Evolutionary conservation across 1,284 basidiomycete genomes (phyloP).

Genomic region (Cerrena zonata): DNA sequence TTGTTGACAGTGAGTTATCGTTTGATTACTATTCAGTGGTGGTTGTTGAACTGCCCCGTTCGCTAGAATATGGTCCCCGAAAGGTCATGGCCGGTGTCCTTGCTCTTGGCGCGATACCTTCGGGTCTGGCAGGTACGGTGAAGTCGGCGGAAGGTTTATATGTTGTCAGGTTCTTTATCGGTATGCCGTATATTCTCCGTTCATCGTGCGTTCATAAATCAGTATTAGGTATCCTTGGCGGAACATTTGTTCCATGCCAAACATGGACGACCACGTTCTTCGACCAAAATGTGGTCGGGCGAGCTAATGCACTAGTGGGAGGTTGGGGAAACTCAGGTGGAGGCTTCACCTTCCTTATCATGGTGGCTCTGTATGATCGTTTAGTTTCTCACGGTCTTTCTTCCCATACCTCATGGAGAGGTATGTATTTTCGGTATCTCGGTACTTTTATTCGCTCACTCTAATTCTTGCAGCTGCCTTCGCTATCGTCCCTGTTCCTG

Average conservation of each 20-base stretch:
- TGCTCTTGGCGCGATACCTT: constrained; percentile 57
- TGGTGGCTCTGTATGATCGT: constrained; percentile 51
- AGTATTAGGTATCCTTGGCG: constrained; percentile 43
- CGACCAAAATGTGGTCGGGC: constrained; percentile 56
- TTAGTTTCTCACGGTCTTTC: constrained; percentile 33
- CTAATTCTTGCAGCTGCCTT: constrained; percentile 34
- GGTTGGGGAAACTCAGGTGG: constrained; percentile 51
- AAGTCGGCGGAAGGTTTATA: constrained; percentile 42
- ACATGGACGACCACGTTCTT: constrained; percentile 60
- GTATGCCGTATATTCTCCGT: constrained; percentile 11
- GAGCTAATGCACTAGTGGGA: constrained; percentile 45
- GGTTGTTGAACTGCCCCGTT: constrained; percentile 1
- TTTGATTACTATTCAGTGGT: constrained; percentile 1
- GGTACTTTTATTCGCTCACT: background rate
- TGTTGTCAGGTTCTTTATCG: constrained; percentile 47
- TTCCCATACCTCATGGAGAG: constrained; percentile 48
- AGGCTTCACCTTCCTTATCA: constrained; percentile 54
- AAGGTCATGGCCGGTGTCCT: constrained; percentile 58
- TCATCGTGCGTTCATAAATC: background rate
- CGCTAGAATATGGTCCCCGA: constrained; percentile 45
- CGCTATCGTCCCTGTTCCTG: constrained; percentile 53
- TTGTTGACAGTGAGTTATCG: constrained; percentile 43
- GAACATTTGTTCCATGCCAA: constrained; percentile 53
- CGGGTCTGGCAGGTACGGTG: constrained; percentile 54
- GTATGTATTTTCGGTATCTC: no score